A percentile compares a stretch with the other conserved stretches of the same genome.
phyloP scores from a whole-genome alignment of 1,139 yeast species.

The Candida tetrigidarum region DNA sequence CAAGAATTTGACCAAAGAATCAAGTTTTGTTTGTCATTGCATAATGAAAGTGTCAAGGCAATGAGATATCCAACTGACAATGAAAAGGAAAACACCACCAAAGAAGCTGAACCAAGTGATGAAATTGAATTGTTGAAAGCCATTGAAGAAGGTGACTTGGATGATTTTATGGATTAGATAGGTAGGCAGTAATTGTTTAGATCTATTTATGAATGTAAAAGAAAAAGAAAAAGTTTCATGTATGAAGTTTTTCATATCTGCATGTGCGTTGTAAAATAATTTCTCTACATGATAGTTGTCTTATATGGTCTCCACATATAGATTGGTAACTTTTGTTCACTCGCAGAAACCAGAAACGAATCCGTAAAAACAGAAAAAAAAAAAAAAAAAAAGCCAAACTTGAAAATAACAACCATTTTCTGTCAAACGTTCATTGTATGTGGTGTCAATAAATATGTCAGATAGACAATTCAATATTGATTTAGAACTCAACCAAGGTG shows the following conservation, averaged over 20 bases:
- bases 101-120: slow-evolving; percentile 38
- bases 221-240: too few species aligned
- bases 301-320: too few species aligned
- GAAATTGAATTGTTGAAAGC: slow-evolving; percentile 52
- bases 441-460: slow-evolving; percentile 6
- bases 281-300: too few species aligned
- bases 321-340: too few species aligned
- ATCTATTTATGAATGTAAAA: too few species aligned
- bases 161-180: slow-evolving; percentile 50
- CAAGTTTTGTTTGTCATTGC: slow-evolving; percentile 86
- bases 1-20: slow-evolving; percentile 90
- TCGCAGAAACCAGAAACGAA: too few species aligned
- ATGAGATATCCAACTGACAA: slow-evolving; percentile 82
- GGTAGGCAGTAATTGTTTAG: too few species aligned
- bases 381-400: neutral
- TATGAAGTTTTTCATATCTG: too few species aligned
- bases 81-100: slow-evolving; percentile 36
- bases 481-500: slow-evolving; percentile 26
- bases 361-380: too few species aligned
- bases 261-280: too few species aligned
- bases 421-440: too few species aligned
- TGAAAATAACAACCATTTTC: neutral
- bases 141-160: slow-evolving; percentile 54
- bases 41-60: slow-evolving; percentile 91
- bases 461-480: slow-evolving; percentile 27